phyloP scores from a whole-genome alignment of 2,329 filamentous ascomycete genomes.

The Arthrobotrys megalospora region DNA sequence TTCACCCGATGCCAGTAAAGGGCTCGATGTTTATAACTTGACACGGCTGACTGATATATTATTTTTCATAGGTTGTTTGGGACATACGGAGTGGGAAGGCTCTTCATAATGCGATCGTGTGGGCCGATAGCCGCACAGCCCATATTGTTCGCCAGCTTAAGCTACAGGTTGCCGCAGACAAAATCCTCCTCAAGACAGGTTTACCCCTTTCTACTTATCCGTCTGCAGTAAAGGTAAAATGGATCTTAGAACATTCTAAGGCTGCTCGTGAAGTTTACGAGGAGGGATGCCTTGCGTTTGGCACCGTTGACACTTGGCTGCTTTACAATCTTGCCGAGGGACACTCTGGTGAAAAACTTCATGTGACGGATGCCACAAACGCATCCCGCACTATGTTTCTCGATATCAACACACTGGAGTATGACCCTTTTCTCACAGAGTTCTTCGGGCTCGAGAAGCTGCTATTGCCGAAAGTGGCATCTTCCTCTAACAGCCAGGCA shows the following conservation, averaged over 20 bases:
- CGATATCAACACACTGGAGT: conserved; percentile 84
- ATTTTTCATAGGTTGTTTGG: conserved; percentile 76
- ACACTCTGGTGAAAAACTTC: conserved; percentile 76
- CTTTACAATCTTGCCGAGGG: conserved; percentile 84
- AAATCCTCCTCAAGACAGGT: conserved; percentile 80
- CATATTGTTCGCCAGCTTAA: conserved; percentile 84
- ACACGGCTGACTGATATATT: neutral
- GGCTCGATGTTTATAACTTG: neutral
- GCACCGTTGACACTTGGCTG: conserved; percentile 90
- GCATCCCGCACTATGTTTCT: conserved; percentile 95
- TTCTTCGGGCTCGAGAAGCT: conserved; percentile 86
- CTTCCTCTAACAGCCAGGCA: conserved; percentile 80
- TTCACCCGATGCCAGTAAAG: too few relatives aligned
- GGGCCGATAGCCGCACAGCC: conserved; percentile 87
- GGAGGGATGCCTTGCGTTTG: conserved; percentile 82
- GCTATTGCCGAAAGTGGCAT: conserved; percentile 84
- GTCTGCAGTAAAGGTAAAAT: conserved; percentile 86
- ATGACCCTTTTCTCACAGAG: conserved; percentile 81
- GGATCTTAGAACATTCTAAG: conserved; percentile 84
- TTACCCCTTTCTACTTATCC: conserved; percentile 90
- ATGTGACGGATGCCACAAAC: conserved; percentile 89
- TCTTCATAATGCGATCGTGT: conserved; percentile 87
- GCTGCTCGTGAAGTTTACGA: conserved; percentile 76
- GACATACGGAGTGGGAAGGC: conserved; percentile 84
- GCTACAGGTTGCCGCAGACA: conserved; percentile 76